Evolutionary conservation across 805 yeast species (phyloP), one percentile per base, ranked within the genome.

Genomic region (Saccharomycopsis synnaedendra): DNA sequence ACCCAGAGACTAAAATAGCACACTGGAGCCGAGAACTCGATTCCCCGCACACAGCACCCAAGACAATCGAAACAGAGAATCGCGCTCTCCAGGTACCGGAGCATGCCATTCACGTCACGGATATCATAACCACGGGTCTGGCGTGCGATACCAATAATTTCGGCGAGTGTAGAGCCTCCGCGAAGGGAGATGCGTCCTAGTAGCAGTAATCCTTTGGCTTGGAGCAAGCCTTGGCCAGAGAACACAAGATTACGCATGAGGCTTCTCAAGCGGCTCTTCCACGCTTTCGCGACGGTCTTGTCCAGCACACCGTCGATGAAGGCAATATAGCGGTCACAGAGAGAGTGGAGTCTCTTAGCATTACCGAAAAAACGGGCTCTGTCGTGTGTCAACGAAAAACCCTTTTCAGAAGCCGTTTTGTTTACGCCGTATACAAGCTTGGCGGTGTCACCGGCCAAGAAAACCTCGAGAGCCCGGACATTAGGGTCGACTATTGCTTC

Each of bases 381-480:
- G 2, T 34, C n/a, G 36, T n/a, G 36, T 9, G 36, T n/a, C 8
- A 8, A 34, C n/a, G 10, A 9, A 3, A 34, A 9, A n/a, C n/a
- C n/a, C n/a, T 34, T n/a, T 34, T 9, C 8, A 34, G n/a, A 8
- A n/a, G 36, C 8, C 36, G 36, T 9, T 9, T 9, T n/a, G n/a
- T 34, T 34, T n/a, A 34, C 36, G 0, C 82, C 82, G 61, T 76
- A 76, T 33, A 77, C 58, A 74, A 77, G 69, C 50, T 68, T 71
- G 19, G 74, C 77, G 51, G 80, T 60, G 41, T 75, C 79, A 19
- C 77, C 73, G 52, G 74, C 69, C 44, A 76, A 65, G 44, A 66
- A 64, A 6, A 62, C 65, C 37, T 75, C 38, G 6, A 46, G 4
- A n/a, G 65, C 3, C 71, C 66, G 2, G 59, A 61, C 42, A 66